Conservation (phyloP, 805 yeast genomes). For the Lachancea sp. region DNA sequence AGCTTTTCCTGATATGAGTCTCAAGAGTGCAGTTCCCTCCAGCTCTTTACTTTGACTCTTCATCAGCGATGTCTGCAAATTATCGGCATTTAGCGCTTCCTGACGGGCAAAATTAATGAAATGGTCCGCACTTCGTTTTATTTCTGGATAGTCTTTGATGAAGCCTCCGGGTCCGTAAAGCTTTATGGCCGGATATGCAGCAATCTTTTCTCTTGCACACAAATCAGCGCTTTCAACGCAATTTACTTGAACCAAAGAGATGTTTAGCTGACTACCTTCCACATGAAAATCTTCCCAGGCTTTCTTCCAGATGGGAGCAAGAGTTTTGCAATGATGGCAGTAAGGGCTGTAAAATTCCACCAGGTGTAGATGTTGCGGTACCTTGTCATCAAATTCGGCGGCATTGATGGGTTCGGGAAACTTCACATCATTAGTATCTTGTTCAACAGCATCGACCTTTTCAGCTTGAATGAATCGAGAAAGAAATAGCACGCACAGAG, state of each 20-base stretch:
- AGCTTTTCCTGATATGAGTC: constrained; percentile 45
- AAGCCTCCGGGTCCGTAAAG: constrained; percentile 57
- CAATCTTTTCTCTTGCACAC: constrained; percentile 60
- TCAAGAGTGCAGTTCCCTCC: constrained; percentile 38
- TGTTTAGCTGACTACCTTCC: constrained; percentile 38
- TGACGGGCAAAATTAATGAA: constrained; percentile 49
- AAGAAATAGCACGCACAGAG: background rate
- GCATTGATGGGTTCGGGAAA: constrained; percentile 48
- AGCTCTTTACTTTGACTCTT: constrained; percentile 39
- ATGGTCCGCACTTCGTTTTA: constrained; percentile 42
- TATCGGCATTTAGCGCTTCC: constrained; percentile 42
- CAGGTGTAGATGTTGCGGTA: constrained; percentile 55
- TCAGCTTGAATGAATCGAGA: background rate
- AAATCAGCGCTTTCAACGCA: constrained; percentile 84
- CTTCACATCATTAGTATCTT: constrained; percentile 2
- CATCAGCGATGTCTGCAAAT: constrained; percentile 33
- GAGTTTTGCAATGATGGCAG: constrained; percentile 70
- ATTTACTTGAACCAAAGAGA: constrained; percentile 69
- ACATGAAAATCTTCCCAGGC: constrained; percentile 46
- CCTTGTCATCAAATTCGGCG: constrained; percentile 43
- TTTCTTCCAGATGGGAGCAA: constrained; percentile 80
- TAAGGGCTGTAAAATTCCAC: constrained; percentile 89
- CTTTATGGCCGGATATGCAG: constrained; percentile 62
- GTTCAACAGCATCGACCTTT: background rate
- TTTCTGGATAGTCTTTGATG: constrained; percentile 43